Percentiles rank a stretch among this genome's conserved stretches.
phyloP scores from a whole-genome alignment of 2,329 filamentous ascomycete species.

The Alternaria triticimaculans region DNA sequence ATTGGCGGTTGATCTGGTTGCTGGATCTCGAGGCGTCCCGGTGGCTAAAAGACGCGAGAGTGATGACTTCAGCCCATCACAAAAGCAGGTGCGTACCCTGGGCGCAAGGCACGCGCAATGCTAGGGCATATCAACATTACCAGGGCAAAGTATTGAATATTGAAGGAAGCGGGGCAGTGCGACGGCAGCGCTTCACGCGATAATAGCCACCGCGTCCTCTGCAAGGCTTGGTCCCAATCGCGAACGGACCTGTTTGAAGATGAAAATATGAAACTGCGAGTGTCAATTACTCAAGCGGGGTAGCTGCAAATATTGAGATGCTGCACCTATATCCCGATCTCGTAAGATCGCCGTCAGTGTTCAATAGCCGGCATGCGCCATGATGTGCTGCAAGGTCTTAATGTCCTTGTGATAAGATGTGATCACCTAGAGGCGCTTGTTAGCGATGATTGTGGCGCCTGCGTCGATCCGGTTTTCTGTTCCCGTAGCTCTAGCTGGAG shows the following conservation, averaged over 20 bases:
- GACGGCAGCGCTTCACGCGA: constrained; percentile 7
- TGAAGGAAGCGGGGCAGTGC: constrained; percentile 8
- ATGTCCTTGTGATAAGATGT: constrained; percentile 13
- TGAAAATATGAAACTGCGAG: constrained; percentile 1
- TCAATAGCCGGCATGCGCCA: constrained; percentile 14
- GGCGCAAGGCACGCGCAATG: not conserved
- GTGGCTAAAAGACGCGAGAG: constrained; percentile 6
- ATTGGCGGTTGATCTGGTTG: constrained; percentile 15
- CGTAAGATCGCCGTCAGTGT: constrained; percentile 24
- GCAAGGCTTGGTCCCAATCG: not conserved
- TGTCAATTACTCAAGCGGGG: not conserved
- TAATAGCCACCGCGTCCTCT: constrained; percentile 1
- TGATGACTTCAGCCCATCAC: constrained; percentile 12
- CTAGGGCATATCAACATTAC: not conserved
- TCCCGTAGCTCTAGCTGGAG: constrained; percentile 16
- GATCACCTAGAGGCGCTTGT: constrained; percentile 9
- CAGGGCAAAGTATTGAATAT: constrained; percentile 7
- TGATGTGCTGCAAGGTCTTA: constrained; percentile 17
- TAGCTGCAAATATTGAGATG: constrained; percentile 16
- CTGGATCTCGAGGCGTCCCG: constrained; percentile 10
- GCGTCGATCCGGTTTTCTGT: constrained; percentile 14
- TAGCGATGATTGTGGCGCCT: constrained; percentile 10
- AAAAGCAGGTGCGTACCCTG: constrained; percentile 8
- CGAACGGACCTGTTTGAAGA: constrained; percentile 3
- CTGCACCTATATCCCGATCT: constrained; percentile 21